phyloP scores from a whole-genome alignment of 2,329 filamentous ascomycete genomes.

The Colletotrichum plurivorum region DNA sequence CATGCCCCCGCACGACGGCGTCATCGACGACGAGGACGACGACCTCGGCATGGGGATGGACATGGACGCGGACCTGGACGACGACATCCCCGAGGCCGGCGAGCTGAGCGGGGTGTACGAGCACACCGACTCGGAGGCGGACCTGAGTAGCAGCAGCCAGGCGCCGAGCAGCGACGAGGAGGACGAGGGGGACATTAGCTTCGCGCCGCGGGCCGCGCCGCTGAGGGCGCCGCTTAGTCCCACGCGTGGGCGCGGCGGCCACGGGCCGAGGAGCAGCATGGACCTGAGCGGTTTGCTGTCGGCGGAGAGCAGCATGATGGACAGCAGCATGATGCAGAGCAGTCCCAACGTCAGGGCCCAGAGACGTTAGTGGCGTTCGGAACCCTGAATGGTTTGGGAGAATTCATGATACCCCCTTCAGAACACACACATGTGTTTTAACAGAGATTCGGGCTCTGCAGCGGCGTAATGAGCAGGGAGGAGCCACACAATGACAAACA shows the following conservation, averaged over 20 bases:
- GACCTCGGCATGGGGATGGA: constrained; percentile 59
- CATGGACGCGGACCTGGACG: constrained; percentile 80
- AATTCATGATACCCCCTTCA: constrained; percentile 32
- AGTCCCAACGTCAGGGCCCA: constrained; percentile 64
- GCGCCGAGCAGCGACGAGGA: constrained; percentile 40
- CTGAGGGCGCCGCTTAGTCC: constrained; percentile 55
- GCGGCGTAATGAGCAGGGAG: neutral
- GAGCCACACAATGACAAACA: neutral
- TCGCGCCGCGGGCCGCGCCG: constrained; percentile 52
- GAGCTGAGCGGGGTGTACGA: constrained; percentile 73
- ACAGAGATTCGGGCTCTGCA: too few relatives aligned
- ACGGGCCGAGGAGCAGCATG: constrained; percentile 60
- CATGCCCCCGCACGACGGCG: constrained; percentile 30
- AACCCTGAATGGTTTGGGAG: constrained; percentile 29
- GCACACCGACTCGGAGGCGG: constrained; percentile 82
- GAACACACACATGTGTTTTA: neutral
- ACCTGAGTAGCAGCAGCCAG: constrained; percentile 59
- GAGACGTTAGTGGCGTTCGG: constrained; percentile 42
- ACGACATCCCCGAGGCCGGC: constrained; percentile 77
- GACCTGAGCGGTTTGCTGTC: constrained; percentile 71
- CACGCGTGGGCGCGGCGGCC: constrained; percentile 50
- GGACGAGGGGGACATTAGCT: constrained; percentile 53
- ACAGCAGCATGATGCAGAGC: constrained; percentile 66
- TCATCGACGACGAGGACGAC: constrained; percentile 43
- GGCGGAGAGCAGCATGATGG: constrained; percentile 69